Evolutionary conservation across 768 basidiomycete species (phyloP).

Genomic region (Vararia minispora): DNA sequence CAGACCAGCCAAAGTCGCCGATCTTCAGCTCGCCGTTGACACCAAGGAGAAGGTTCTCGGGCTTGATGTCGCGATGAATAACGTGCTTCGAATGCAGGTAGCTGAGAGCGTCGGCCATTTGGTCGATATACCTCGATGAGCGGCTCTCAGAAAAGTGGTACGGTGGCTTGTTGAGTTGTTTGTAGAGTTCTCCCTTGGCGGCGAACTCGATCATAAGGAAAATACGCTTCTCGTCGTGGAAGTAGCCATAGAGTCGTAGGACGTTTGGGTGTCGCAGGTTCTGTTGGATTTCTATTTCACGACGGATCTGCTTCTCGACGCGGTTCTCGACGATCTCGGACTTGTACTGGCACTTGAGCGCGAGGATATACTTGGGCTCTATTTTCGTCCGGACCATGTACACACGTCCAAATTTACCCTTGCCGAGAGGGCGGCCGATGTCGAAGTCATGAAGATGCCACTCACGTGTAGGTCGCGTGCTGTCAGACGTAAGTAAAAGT

Average conservation of each 20-base stretch:
- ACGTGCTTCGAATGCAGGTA: constrained; percentile 96
- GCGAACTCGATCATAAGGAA: constrained; percentile 98
- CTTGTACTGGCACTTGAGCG: constrained; percentile 95
- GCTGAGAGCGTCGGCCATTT: constrained; percentile 92
- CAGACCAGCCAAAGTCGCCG: constrained; percentile 97
- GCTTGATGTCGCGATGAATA: constrained; percentile 98
- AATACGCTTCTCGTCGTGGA: constrained; percentile 96
- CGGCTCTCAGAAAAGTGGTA: constrained; percentile 84
- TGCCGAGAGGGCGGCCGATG: constrained; percentile 93
- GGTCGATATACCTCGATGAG: constrained; percentile 84
- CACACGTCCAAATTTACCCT: constrained; percentile 97
- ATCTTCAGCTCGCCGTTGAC: constrained; percentile 97
- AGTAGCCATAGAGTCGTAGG: constrained; percentile 90
- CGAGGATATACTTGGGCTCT: constrained; percentile 85
- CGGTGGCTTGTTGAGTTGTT: constrained; percentile 79
- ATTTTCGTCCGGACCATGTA: constrained; percentile 95
- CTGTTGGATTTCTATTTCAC: constrained; percentile 97
- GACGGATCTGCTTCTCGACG: constrained; percentile 93
- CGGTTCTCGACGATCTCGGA: constrained; percentile 84
- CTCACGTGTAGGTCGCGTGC: constrained; percentile 65
- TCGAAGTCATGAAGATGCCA: constrained; percentile 84
- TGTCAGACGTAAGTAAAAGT: constrained; percentile 18
- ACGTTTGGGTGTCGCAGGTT: constrained; percentile 94
- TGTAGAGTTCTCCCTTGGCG: constrained; percentile 94
- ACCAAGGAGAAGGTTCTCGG: constrained; percentile 90